A percentile compares a stretch with the other conserved stretches of the same genome.
Conservation (phyloP, 805 yeast species). For the Metschnikowia colocasiae region DNA sequence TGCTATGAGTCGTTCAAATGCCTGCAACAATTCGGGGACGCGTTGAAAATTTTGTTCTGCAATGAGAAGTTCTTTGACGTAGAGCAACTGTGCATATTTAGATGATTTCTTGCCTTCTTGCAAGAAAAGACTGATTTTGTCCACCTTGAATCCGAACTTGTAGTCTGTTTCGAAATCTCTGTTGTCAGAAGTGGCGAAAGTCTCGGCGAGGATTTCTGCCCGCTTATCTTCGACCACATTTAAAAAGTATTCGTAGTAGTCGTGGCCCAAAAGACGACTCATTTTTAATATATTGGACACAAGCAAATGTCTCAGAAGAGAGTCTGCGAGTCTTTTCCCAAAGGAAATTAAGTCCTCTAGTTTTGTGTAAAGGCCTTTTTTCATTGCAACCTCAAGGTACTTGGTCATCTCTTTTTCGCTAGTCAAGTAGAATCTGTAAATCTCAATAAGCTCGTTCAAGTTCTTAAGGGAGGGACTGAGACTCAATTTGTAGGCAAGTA, state of each 20-base stretch:
- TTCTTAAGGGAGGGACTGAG: conserved; percentile 41
- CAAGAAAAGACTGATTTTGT: conserved; percentile 15
- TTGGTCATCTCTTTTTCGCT: conserved; percentile 49
- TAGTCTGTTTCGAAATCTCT: conserved; percentile 57
- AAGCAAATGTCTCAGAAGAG: conserved; percentile 43
- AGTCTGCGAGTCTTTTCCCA: conserved; percentile 46
- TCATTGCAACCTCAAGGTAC: conserved; percentile 51
- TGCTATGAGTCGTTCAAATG: conserved; percentile 25
- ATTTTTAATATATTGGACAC: conserved; percentile 32
- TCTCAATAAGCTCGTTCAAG: conserved; percentile 29
- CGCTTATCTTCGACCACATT: conserved; percentile 16
- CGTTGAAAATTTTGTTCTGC: conserved; percentile 28
- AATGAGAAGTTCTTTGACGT: conserved; percentile 40
- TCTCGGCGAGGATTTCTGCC: conserved; percentile 14
- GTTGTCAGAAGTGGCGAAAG: conserved; percentile 43
- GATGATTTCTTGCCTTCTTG: conserved; percentile 15
- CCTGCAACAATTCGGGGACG: conserved; percentile 22
- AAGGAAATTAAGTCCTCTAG: conserved; percentile 64
- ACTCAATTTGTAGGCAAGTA: conserved; percentile 52
- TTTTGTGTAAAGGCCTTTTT: conserved; percentile 60
- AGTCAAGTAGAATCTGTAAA: conserved; percentile 51
- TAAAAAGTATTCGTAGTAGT: conserved; percentile 28
- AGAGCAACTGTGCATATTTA: conserved; percentile 33
- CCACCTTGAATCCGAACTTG: conserved; percentile 44
- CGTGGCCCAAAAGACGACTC: conserved; percentile 30